Base-by-base conservation (phyloP, 768 basidiomycete species). In the Pulveroboletus frians region DNA sequence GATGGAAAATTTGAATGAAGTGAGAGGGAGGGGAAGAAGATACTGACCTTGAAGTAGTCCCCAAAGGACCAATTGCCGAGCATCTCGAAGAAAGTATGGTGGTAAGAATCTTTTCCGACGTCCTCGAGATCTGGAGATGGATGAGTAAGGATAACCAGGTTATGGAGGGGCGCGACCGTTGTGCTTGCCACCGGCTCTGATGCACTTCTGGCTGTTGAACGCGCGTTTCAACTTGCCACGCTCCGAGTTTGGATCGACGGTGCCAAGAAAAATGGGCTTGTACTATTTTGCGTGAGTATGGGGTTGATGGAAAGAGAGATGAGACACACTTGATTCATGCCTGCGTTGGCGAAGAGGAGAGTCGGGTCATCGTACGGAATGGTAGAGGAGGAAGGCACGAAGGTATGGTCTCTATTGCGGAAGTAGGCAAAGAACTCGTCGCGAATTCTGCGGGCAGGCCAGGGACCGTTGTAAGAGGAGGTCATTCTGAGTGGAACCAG, bases 51-150 rank as follows among this genome's bases (percentile, higher is more conserved):
- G 83, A 99, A 99, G 74, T 99, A 99, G 69, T 99, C 94, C 0
- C 96, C 96, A 58, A 98, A 99, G 4, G 94, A 97, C 96, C 96
- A 99, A 69, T 99, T 99, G 34, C 96, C 96, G 54, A 99, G 72
- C 96, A 99, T 99, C 72, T 99, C 96, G 63, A 99, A 99, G 73
- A 95, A 94, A 2, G 92, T 96, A 64, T 95, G 89, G 62, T 97
- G 95, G 68, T 97, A 97, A 2, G 92, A 94, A 66, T 97, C 96
- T 70, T 93, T 95, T 34, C 96, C 96, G 50, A 99, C 96, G 70
- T 99, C 96, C 65, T 99, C 96, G 50, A 99, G 78, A 70, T 99
- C 96, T 98, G 26, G 9, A 11, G 35, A 13, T 20, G 23, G 37
- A 37, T 65, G 40, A 53, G 30, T 29, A 21, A 7, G 31, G 29